A percentile compares a stretch with the other conserved stretches of the same genome.
Conservation (phyloP, 805 yeast species). For the Wickerhamiella musiphila region DNA sequence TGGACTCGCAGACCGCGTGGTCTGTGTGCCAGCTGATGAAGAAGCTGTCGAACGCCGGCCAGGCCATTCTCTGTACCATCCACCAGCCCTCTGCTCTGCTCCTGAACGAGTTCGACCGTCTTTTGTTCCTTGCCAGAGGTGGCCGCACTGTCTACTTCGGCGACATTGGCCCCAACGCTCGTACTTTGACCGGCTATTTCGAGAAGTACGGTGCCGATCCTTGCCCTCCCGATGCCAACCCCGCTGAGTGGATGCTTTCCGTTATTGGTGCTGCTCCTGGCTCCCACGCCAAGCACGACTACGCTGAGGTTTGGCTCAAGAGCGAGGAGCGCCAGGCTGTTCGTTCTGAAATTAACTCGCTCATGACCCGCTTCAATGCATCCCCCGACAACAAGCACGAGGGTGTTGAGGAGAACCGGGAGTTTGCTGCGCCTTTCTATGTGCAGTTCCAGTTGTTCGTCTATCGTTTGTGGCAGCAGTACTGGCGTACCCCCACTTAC, state of each 20-base stretch:
- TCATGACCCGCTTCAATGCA: conserved; percentile 19
- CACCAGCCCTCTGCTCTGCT: conserved; percentile 64
- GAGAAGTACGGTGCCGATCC: conserved; percentile 56
- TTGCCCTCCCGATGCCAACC: conserved; percentile 45
- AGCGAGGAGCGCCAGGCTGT: conserved; percentile 27
- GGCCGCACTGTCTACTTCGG: conserved; percentile 74
- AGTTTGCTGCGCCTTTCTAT: conserved; percentile 32
- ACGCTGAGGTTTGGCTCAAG: conserved; percentile 44
- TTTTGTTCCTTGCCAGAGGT: conserved; percentile 52
- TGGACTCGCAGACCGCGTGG: conserved; percentile 50
- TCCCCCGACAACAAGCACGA: conserved; percentile 13
- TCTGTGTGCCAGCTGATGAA: conserved; percentile 49
- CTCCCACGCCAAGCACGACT: conserved; percentile 38
- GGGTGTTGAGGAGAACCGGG: conserved; percentile 10
- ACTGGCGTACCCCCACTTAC: conserved; percentile 47
- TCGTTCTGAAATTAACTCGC: conserved; percentile 22
- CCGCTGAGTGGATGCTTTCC: conserved; percentile 61
- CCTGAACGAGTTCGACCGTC: conserved; percentile 49
- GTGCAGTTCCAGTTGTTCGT: conserved; percentile 29
- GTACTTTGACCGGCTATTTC: conserved; percentile 42
- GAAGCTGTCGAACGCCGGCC: conserved; percentile 53
- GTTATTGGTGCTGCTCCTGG: conserved; percentile 74
- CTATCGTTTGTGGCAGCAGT: conserved; percentile 27
- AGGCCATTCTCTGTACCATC: conserved; percentile 58
- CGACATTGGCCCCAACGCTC: conserved; percentile 51